A percentile compares a stretch with the other conserved stretches of the same genome.
Evolutionary conservation across 108 stramenopile species (phyloP).

Genomic region (Nannochloropsis granulata): DNA sequence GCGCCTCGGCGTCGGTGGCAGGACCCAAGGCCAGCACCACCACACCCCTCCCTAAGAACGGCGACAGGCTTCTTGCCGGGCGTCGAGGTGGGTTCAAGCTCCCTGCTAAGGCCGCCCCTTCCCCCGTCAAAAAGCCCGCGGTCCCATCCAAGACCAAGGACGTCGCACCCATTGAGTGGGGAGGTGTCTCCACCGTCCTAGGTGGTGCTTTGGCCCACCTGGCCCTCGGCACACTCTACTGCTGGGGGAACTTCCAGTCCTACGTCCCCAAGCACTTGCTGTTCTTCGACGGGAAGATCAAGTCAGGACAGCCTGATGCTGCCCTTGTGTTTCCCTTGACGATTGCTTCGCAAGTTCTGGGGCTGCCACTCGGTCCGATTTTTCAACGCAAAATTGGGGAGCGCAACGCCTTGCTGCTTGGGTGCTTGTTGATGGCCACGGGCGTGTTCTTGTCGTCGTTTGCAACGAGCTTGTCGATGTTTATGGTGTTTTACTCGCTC

Average conservation of each 20-base stretch:
- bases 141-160: not conserved
- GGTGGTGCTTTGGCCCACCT: conserved; percentile 24
- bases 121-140: not conserved
- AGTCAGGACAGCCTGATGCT: conserved; percentile 15
- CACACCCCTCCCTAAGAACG: not conserved
- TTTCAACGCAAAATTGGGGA: conserved; percentile 20
- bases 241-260: conserved; percentile 38
- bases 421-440: conserved; percentile 17
- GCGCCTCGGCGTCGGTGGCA: not conserved
- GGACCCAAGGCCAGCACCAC: not conserved
- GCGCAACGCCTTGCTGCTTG: conserved; percentile 5
- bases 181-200: conserved; percentile 8
- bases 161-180: not conserved
- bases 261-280: conserved; percentile 26
- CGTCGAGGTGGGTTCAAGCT: not conserved
- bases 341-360: conserved; percentile 13
- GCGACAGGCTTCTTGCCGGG: not conserved
- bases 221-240: conserved; percentile 40
- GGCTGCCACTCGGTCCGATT: conserved; percentile 23
- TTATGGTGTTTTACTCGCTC: conserved; percentile 33
- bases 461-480: conserved; percentile 16
- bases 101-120: not conserved
- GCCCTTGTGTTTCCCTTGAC: conserved; percentile 22
- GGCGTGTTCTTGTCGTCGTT: conserved; percentile 32
- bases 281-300: not conserved